phyloP scores from a whole-genome alignment of 2,329 filamentous ascomycete genomes.

The Aaosphaeria arxii region DNA sequence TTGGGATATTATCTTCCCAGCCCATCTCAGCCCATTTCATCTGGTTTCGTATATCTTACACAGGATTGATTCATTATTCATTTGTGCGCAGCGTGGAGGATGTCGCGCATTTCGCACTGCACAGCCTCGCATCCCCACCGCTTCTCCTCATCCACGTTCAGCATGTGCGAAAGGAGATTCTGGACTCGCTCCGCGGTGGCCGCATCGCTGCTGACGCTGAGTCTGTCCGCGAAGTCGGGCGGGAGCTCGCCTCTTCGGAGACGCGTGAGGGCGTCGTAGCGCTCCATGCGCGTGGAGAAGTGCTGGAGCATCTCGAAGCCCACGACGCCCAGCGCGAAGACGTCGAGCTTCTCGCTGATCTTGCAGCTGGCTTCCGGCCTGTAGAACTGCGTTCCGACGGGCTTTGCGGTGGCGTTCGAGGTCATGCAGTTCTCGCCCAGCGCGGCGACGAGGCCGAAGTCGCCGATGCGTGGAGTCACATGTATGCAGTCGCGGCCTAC shows the following conservation, averaged over 20 bases:
- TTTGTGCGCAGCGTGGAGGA: too few relatives aligned
- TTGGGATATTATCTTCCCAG: too few relatives aligned
- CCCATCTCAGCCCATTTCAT: too few relatives aligned
- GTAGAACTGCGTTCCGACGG: constrained; percentile 62
- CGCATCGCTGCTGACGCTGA: constrained; percentile 13
- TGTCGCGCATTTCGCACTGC: background rate
- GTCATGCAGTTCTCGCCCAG: constrained; percentile 39
- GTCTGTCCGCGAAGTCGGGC: constrained; percentile 16
- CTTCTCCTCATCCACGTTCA: constrained; percentile 24
- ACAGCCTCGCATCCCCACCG: constrained; percentile 30
- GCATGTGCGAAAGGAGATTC: constrained; percentile 28
- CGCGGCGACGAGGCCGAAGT: constrained; percentile 64
- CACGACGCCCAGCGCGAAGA: constrained; percentile 62
- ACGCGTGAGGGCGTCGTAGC: constrained; percentile 31
- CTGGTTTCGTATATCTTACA: too few relatives aligned
- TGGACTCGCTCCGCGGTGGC: constrained; percentile 11
- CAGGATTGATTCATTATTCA: too few relatives aligned
- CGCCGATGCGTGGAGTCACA: constrained; percentile 61
- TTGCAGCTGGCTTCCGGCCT: constrained; percentile 45
- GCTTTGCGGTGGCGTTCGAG: constrained; percentile 32
- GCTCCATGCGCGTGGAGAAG: constrained; percentile 47
- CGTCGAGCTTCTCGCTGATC: constrained; percentile 54
- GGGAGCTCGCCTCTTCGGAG: constrained; percentile 33
- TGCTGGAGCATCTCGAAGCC: constrained; percentile 59
- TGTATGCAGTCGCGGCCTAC: constrained; percentile 34